These are phyloP conservation scores for Beauveria asiatica DNA, from an alignment of 2,329 filamentous ascomycete genomes.

Conservation along the genomic window DNA sequence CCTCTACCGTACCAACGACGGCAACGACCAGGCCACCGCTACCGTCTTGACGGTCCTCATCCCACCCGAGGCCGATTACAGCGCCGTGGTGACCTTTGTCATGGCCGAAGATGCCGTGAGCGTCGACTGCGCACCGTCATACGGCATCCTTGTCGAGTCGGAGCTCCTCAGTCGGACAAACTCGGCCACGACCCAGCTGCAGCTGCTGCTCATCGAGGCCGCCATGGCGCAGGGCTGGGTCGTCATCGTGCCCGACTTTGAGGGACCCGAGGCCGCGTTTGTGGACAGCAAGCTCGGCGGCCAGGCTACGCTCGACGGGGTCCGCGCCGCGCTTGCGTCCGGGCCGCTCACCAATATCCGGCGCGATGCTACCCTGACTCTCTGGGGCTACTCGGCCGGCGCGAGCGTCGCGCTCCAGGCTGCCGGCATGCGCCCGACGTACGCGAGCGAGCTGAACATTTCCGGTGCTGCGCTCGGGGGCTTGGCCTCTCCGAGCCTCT, in stretches of 20 bases:
- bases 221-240: not conserved
- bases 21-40: conserved; percentile 19
- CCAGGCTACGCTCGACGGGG: not conserved
- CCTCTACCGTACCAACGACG: conserved; percentile 27
- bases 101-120: conserved; percentile 27
- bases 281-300: not conserved
- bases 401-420: not conserved
- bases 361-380: not conserved
- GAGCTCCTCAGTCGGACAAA: conserved; percentile 25
- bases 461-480: not conserved
- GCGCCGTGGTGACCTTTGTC: conserved; percentile 28
- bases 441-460: not conserved
- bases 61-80: conserved; percentile 17
- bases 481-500: too few relatives aligned
- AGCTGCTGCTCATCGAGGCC: not conserved
- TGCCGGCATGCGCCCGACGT: not conserved
- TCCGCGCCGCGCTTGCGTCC: not conserved
- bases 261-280: not conserved
- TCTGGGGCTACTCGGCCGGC: not conserved
- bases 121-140: conserved; percentile 19
- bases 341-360: not conserved
- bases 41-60: conserved; percentile 26
- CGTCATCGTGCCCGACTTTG: conserved; percentile 13
- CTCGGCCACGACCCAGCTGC: conserved; percentile 15
- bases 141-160: not conserved